Conservation (phyloP, 208 protist genomes). For the Spongospora subterranea region DNA sequence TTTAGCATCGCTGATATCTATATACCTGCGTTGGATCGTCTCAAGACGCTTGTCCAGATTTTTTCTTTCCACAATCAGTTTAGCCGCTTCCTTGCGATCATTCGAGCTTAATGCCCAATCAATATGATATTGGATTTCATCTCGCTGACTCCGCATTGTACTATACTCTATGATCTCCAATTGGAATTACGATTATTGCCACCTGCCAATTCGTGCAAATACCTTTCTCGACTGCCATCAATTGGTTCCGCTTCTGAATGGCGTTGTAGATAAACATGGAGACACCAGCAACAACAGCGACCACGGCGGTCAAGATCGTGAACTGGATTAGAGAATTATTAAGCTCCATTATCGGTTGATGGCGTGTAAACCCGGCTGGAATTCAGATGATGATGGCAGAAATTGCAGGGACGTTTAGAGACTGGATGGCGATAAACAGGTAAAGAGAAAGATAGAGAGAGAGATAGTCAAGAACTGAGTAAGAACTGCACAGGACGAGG, state of each 20-base stretch:
- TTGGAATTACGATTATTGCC: not conserved
- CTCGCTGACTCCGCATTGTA: not conserved
- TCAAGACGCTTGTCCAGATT: not conserved
- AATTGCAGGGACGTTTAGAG: no score
- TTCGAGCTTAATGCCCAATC: conserved; percentile 3
- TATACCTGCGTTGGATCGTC: conserved; percentile 7
- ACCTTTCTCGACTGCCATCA: conserved; percentile 38
- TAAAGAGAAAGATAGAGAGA: no score
- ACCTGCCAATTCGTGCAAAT: not conserved
- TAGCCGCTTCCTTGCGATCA: not conserved
- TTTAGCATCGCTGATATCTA: not conserved
- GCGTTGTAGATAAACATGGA: no score
- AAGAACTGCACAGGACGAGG: no score
- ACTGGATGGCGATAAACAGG: no score
- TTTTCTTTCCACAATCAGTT: not conserved
- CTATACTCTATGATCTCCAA: conserved; percentile 7
- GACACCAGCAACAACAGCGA: no score
- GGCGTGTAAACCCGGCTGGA: no score
- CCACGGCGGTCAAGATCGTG: no score
- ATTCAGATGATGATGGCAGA: no score
- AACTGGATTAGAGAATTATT: no score
- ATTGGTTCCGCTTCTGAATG: conserved; percentile 7
- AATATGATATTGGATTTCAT: conserved; percentile 53
- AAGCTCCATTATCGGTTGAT: no score
- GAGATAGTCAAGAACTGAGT: no score